A percentile compares a stretch with the other conserved stretches of the same genome.
Conservation (phyloP, 2,329 filamentous ascomycete species). For the Alternaria hordeiaustralica region DNA sequence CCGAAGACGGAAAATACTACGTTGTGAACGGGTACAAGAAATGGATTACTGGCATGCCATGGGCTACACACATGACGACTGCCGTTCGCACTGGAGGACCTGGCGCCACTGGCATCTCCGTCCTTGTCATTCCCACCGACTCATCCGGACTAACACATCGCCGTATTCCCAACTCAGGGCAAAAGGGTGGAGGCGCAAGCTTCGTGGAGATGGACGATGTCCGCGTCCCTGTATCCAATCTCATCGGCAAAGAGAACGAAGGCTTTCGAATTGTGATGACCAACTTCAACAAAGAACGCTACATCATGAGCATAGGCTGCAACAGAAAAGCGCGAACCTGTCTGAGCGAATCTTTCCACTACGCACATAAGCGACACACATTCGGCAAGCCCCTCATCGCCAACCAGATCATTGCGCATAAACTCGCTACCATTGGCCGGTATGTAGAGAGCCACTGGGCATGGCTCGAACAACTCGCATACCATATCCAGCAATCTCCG, state of each 20-base stretch:
- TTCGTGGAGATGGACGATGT: constrained; percentile 65
- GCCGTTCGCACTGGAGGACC: constrained; percentile 66
- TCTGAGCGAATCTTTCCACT: constrained; percentile 59
- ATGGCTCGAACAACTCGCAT: constrained; percentile 67
- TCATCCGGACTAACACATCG: constrained; percentile 59
- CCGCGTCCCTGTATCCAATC: constrained; percentile 59
- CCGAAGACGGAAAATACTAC: constrained; percentile 74
- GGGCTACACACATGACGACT: constrained; percentile 67
- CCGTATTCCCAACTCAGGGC: constrained; percentile 68
- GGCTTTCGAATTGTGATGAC: constrained; percentile 67
- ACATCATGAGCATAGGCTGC: constrained; percentile 63
- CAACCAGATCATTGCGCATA: constrained; percentile 65
- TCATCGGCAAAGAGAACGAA: constrained; percentile 61
- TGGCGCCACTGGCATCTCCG: constrained; percentile 62
- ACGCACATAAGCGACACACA: constrained; percentile 61
- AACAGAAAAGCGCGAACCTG: constrained; percentile 66
- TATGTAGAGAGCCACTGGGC: constrained; percentile 68
- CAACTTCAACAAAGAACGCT: constrained; percentile 62
- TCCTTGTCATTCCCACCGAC: constrained; percentile 63
- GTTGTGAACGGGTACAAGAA: constrained; percentile 72
- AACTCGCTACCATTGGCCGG: constrained; percentile 65
- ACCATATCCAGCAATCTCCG: constrained; percentile 57
- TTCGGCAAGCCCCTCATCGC: constrained; percentile 65
- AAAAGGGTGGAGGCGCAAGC: constrained; percentile 68
- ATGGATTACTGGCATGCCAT: constrained; percentile 70